Evolutionary conservation across 768 basidiomycete genomes (phyloP).

Genomic region (Lepiota brunneoincarnata): DNA sequence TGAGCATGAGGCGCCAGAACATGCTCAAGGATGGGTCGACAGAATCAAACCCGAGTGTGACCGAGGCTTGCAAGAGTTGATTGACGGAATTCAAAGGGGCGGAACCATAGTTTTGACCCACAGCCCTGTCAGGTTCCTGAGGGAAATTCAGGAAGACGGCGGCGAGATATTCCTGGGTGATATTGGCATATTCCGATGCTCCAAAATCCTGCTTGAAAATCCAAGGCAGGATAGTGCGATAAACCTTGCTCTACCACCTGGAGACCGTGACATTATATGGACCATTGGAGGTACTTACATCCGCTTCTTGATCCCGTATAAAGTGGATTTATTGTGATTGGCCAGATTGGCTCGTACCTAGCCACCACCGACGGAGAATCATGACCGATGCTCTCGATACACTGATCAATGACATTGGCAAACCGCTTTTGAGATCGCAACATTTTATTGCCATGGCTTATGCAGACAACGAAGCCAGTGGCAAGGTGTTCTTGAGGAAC

Average conservation of each 20-base stretch:
- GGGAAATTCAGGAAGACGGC: slow-evolving; percentile 57
- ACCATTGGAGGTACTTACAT: slow-evolving; percentile 49
- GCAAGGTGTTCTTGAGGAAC: slow-evolving; percentile 65
- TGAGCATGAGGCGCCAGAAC: slow-evolving; percentile 24
- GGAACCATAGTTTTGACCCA: slow-evolving; percentile 32
- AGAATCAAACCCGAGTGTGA: slow-evolving; percentile 26
- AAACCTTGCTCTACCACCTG: slow-evolving; percentile 39
- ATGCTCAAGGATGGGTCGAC: slow-evolving; percentile 28
- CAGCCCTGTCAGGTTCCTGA: slow-evolving; percentile 48
- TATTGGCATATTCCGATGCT: slow-evolving; percentile 33
- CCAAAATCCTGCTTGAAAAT: slow-evolving; percentile 18
- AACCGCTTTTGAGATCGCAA: slow-evolving; percentile 61
- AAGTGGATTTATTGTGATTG: background rate
- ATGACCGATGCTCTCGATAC: slow-evolving; percentile 65
- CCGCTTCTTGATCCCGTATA: background rate
- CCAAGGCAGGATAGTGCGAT: slow-evolving; percentile 22
- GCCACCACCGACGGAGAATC: slow-evolving; percentile 66
- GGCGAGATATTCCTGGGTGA: slow-evolving; percentile 54
- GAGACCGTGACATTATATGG: slow-evolving; percentile 60
- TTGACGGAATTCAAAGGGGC: slow-evolving; percentile 19
- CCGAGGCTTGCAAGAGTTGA: slow-evolving; percentile 27
- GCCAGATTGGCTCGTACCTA: slow-evolving; percentile 59
- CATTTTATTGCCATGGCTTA: slow-evolving; percentile 43
- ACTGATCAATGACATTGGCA: slow-evolving; percentile 55
- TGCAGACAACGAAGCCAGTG: slow-evolving; percentile 56